Base-by-base conservation (phyloP, 257 asterid genomes). In the Nicotiana otophora region DNA sequence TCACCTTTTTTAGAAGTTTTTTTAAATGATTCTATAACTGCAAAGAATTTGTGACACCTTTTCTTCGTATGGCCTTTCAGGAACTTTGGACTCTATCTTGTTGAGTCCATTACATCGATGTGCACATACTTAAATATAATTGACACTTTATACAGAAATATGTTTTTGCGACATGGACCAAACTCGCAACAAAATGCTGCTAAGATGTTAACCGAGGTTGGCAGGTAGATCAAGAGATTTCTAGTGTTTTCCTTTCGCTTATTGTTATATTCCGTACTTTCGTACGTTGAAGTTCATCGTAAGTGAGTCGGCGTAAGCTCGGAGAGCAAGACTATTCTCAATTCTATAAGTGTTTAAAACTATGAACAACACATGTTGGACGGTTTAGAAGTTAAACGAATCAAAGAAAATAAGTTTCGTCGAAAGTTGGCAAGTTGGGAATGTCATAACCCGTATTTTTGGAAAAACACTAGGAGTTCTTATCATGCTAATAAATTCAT, bases 11-110 rank as follows among this genome's bases (percentile, higher is more conserved):
- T 66, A 51, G 48, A 31, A 66, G 53, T n/a, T 19, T 51, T 31
- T 84, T 54, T 30, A 34, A 63, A 69, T 77, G 11, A 48, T 54
- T 86, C 26, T 81, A 63, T 81, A 30, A 63, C 83, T 70, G 42
- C 42, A 65, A 53, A 58, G 81, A 31, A 60, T 88, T 83, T 84
- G 89, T 93, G 86, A 92, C 84, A 82, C n/a, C 62, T 88, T 81
- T 84, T 78, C 68, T 14, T 34, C 55, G 64, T 78, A 75, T 84
- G 63, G 77, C 84, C 84, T 83, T 86, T 82, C 91, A 93, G 97
- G 97, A 57, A 93, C 97, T 81, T 84, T 92, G 89, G 97, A 93
- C 88, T 89, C 97, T 82, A 92, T 93, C 81, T 80, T 93, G 95
- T 97, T 92, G 86, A 88, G 97, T 88, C 55, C 19, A 75, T 72